Evolutionary conservation across 306 rosid species (phyloP).

Genomic region (Vachellia pachyceras): DNA sequence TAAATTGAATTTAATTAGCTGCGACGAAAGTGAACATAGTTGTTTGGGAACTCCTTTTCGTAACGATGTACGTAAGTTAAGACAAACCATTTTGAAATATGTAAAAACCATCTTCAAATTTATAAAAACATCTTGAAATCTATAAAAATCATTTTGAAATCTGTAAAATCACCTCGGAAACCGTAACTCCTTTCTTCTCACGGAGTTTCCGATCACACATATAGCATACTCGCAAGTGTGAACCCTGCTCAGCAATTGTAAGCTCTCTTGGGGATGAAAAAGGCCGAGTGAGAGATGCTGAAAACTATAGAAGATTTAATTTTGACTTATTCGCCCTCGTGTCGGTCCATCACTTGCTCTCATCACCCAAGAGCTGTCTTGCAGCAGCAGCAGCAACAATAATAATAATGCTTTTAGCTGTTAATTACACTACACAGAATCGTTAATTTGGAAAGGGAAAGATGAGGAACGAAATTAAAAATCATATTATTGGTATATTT

Average conservation of each 20-base stretch:
- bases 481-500: no score
- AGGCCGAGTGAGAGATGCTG: slow-evolving; percentile 8
- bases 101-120: no score
- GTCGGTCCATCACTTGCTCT: slow-evolving; percentile 45
- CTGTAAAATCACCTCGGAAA: no score
- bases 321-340: slow-evolving; percentile 43
- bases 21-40: neutral
- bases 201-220: no score
- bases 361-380: slow-evolving; percentile 32
- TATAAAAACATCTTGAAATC: no score
- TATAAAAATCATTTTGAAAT: no score
- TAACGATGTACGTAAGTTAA: no score
- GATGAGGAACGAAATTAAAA: neutral
- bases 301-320: neutral
- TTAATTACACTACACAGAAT: neutral
- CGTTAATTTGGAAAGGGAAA: neutral
- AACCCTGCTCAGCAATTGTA: neutral
- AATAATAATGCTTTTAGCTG: neutral
- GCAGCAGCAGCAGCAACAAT: no score
- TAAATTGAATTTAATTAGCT: neutral
- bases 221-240: neutral
- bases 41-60: no score
- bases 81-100: no score
- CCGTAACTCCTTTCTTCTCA: no score
- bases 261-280: slow-evolving; percentile 18